phyloP scores from a whole-genome alignment of 176 grass and related monocot genomes.

The Echinochloa phyllopogon region DNA sequence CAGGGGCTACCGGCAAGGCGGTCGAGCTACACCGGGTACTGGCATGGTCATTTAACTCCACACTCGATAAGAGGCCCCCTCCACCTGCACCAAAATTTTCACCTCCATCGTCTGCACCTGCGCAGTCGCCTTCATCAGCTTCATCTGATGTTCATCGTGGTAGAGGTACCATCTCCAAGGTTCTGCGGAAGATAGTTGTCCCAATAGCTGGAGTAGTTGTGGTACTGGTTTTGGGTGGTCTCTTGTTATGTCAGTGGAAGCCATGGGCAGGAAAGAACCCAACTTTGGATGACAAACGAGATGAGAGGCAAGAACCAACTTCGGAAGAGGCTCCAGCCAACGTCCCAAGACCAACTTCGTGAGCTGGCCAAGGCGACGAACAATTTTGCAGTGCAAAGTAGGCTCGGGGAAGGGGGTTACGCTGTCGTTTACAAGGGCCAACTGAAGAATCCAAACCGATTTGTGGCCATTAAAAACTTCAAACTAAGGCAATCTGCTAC shows the following conservation, averaged over 20 bases:
- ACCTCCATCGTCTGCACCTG: background rate
- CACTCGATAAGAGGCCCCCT: too few relatives aligned
- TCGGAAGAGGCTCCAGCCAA: background rate
- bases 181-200: too few relatives aligned
- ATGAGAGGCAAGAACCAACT: background rate
- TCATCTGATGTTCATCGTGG: background rate
- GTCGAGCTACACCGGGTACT: background rate
- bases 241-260: too few relatives aligned
- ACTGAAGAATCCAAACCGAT: background rate
- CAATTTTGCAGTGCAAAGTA: background rate
- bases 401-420: background rate
- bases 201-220: too few relatives aligned
- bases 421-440: background rate
- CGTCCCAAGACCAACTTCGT: background rate
- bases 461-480: background rate
- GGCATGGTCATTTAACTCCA: background rate
- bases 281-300: too few relatives aligned
- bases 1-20: slow-evolving; percentile 12
- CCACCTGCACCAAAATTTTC: too few relatives aligned
- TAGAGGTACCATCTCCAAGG: too few relatives aligned
- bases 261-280: too few relatives aligned
- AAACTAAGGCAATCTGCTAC: background rate
- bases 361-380: background rate
- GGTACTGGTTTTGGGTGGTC: too few relatives aligned
- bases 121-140: background rate